Evolutionary conservation across 768 basidiomycete genomes (phyloP).

Genomic region (Guyanaporus albipodus): DNA sequence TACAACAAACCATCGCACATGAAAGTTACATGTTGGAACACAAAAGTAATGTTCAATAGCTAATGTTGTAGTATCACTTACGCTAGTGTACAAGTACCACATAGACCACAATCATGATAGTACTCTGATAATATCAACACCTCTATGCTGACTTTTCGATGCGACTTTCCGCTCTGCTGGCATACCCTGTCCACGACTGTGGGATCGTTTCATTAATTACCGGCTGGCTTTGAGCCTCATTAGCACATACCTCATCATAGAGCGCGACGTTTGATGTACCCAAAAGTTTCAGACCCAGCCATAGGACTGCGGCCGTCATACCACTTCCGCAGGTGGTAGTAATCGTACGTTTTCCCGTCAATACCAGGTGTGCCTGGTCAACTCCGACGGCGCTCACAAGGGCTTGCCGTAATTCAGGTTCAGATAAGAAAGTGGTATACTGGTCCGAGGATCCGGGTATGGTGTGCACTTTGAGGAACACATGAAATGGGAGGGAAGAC

Average conservation of each 20-base stretch:
- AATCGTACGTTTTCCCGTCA: constrained; percentile 57
- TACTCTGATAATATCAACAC: constrained; percentile 5
- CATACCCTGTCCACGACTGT: constrained; percentile 96
- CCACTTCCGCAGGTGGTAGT: constrained; percentile 90
- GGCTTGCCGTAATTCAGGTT: constrained; percentile 53
- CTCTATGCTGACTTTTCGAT: constrained; percentile 50
- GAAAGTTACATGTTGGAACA: constrained; percentile 4
- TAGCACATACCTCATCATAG: constrained; percentile 83
- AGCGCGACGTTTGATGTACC: constrained; percentile 61
- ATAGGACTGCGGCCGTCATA: constrained; percentile 95
- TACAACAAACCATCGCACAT: constrained; percentile 14
- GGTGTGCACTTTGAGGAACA: constrained; percentile 53
- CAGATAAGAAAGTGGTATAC: constrained; percentile 58
- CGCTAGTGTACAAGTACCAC: constrained; percentile 18
- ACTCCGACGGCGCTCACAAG: constrained; percentile 62
- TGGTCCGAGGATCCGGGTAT: constrained; percentile 35
- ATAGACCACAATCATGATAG: constrained; percentile 6
- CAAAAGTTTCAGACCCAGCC: constrained; percentile 83
- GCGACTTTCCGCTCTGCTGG: constrained; percentile 65
- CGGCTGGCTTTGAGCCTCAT: constrained; percentile 7
- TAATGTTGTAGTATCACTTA: constrained; percentile 31
- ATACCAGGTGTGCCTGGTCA: constrained; percentile 50
- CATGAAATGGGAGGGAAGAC: constrained; percentile 76
- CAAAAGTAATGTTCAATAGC: constrained; percentile 12
- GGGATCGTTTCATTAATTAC: constrained; percentile 14